A percentile compares a stretch with the other conserved stretches of the same genome.
These are phyloP conservation scores for Setaria viridis DNA, from an alignment of 202 grass and related monocot genomes.

Conservation along the genomic window DNA sequence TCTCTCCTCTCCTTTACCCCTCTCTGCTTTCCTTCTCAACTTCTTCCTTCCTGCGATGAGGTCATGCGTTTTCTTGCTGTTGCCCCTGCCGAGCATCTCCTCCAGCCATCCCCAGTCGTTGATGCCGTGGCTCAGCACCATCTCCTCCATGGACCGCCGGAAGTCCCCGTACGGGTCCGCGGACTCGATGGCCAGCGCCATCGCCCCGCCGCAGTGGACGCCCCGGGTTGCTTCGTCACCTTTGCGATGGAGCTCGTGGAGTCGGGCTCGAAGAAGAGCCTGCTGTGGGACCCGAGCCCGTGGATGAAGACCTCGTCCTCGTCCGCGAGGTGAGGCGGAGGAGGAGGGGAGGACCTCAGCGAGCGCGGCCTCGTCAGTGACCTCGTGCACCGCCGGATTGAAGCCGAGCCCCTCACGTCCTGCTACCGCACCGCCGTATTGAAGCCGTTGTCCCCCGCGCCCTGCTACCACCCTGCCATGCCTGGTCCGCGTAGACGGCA, in stretches of 20 bases:
- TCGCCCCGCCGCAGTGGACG: neutral
- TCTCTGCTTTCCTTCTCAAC: too few species aligned
- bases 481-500: too few species aligned
- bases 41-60: constrained; percentile 38
- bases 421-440: too few species aligned
- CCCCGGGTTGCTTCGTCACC: too few species aligned
- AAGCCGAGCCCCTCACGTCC: too few species aligned
- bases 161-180: constrained; percentile 78
- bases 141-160: constrained; percentile 93
- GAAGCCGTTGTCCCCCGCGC: too few species aligned
- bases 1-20: too few species aligned
- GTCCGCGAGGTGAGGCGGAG: neutral
- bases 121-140: constrained; percentile 69
- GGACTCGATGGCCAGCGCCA: constrained; percentile 70
- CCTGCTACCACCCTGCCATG: too few species aligned
- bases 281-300: constrained; percentile 52
- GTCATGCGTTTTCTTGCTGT: constrained; percentile 71
- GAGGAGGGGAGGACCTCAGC: too few species aligned
- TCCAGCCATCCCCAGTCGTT: constrained; percentile 78
- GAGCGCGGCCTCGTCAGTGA: too few species aligned
- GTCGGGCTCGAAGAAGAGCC: constrained; percentile 75
- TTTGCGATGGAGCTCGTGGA: constrained; percentile 64
- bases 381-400: too few species aligned
- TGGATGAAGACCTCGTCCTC: constrained; percentile 54
- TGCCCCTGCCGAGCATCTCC: constrained; percentile 77